Evolutionary conservation across 257 asterid species (phyloP).

Genomic region (Solanum commersonii): DNA sequence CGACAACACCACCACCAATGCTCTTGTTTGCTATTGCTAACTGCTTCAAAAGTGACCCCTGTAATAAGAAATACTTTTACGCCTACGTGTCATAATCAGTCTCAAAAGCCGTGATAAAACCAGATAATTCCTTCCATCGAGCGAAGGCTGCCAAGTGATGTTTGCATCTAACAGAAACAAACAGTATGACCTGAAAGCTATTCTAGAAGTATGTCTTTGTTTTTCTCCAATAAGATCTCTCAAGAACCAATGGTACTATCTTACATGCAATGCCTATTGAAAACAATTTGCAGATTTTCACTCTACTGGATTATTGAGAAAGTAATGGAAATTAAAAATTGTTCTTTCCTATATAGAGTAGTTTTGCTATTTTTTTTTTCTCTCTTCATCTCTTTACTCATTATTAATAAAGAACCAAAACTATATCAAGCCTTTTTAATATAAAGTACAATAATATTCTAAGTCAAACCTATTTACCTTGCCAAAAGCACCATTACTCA

Average conservation of each 20-base stretch:
- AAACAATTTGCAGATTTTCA: background rate
- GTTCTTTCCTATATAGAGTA: background rate
- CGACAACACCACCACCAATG: slow-evolving; percentile 91
- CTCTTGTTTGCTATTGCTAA: slow-evolving; percentile 95
- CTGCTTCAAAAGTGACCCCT: slow-evolving; percentile 97
- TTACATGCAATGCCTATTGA: background rate
- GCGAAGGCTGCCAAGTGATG: background rate
- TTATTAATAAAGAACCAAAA: background rate
- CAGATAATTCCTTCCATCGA: background rate
- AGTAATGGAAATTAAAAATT: background rate
- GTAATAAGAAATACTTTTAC: slow-evolving; percentile 9
- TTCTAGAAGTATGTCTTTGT: background rate
- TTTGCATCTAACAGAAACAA: background rate
- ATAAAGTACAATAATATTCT: background rate
- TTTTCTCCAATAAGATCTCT: background rate
- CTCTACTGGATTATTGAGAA: background rate
- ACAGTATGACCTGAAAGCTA: background rate
- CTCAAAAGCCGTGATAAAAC: background rate
- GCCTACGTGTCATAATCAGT: background rate
- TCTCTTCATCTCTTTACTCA: background rate
- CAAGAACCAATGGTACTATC: background rate
- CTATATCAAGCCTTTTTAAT: background rate
- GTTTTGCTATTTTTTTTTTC: background rate
- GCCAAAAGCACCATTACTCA: background rate
- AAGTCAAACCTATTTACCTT: background rate